Evolutionary conservation across 192 early-diverging fungal genomes (phyloP), one percentile per base, ranked within the genome.

Genomic region (Funneliformis geosporum): DNA sequence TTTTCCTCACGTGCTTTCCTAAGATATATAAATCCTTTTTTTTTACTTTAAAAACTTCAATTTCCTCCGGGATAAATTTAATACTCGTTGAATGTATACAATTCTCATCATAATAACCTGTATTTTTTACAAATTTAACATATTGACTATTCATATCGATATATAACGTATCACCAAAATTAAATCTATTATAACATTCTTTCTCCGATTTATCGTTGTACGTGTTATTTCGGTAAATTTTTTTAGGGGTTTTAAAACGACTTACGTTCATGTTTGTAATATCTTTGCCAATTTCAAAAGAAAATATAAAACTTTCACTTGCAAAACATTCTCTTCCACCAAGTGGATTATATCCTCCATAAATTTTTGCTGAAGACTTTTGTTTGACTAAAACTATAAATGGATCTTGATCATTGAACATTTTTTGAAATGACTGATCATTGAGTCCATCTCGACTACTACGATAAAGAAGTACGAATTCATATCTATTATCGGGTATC

Each of bases 381-480:
- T 5, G 47, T 7, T 50, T 55, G 7, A 55, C 21, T 21, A 55
- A 55, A 55, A 55, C 21, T 18, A 55, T 21, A 21, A 55, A 2
- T 6, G 50, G 16, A 18, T 18, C 50, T 55, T 55, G 50, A 21
- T 4, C 18, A 21, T 7, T 21, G 0, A 14, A 55, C 21, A 0
- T 55, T 21, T 21, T 55, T 18, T 16, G 5, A 50, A 5, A 50
- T 50, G 14, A 16, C 14, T n/a, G 5, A 55, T 18, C 21, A 18
- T 55, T 64, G 16, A 61, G 42, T 44, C 75, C 75, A 76, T 76
- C 46, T 21, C n/a, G 55, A 14, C 27, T 64, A 9, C 28, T 60
- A 40, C 61, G 38, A 21, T 64, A 62, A 23, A 76, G 39, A 62
- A 76, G 61, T 21, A 8, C 38, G 43, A 76, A 76, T 16, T 76